Base-by-base conservation (phyloP, 2,329 filamentous ascomycete genomes). In the Colletotrichum zoysiae region DNA sequence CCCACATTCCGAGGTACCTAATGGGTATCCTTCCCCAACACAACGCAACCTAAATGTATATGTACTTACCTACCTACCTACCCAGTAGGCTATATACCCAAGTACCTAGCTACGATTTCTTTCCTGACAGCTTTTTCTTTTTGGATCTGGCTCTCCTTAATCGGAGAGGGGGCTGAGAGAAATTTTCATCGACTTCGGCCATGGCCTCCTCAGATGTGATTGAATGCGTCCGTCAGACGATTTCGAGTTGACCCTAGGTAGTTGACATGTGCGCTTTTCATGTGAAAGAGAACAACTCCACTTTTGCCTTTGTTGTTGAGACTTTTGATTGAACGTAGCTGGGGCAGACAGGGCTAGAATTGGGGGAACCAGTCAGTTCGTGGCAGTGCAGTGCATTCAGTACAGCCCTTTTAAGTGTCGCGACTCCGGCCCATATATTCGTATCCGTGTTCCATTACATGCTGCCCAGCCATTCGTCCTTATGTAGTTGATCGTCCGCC, bases 291-390 rank as follows among this genome's bases (percentile, higher is more conserved):
- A 40, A 23, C 38, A 40, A 60, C 70, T 69, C 70, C 70, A 69
- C 70, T 72, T 72, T 72, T 72, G 65, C 35, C 23, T 30, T 50
- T 60, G 66, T 70, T 61, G 59, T 70, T 70, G 65, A 42, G 70
- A 23, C 18, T 40, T 60, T 48, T 72, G 66, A 72, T 72, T 72
- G 65, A 69, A 40, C 44, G 59, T 20, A 59, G 53, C 16, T 38
- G 53, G 65, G 69, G 12, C 50, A 44, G 58, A 38, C 50, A 71
- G 58, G 64, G 51, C 57, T 40, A 35, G 65, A 63, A 62, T 63
- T 53, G 58, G 65, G 56, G 30, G 44, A n/a, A n/a, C 44, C 44
- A 46, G 44, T n/a, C 44, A 46, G 44, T n/a, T 46, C 44, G 62
- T 12, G 40, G 64, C 65, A 59, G 42, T 60, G 30, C 48, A 68